Base-by-base conservation (phyloP, 306 rosid genomes). In the Sindora glabra region DNA sequence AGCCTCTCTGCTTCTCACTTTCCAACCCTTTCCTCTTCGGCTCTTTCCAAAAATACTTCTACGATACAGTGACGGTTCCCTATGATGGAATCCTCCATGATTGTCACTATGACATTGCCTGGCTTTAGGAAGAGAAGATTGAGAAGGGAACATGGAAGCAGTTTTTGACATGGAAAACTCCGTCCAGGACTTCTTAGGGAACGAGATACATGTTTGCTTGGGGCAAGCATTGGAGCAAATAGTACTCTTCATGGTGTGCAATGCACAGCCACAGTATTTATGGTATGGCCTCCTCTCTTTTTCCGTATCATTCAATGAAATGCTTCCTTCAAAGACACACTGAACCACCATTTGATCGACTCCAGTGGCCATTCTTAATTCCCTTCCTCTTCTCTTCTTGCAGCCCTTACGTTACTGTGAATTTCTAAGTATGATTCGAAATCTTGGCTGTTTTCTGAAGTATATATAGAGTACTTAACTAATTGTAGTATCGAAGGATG, bases 261-360 rank as follows among this genome's bases (percentile, higher is more conserved):
- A 63, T 17, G 83, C 84, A 48, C 97, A 90, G 10, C 83, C 74
- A 59, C 97, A 90, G 37, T 90, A 84, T 25, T 85, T 85, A 49
- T 90, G 94, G 76, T 82, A 86, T 19, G 97, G 97, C 63, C 95
- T 81, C 46, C 94, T 7, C 41, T 80, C 83, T 29, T 76, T 65
- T 41, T 72, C 83, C 14, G 18, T 79, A 56, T 84, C 89, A 29
- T 64, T 59, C 69, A 74, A 23, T 39, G 87, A 76, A 25, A 83
- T 48, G 44, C 87, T 73, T 74, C 79, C 92, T 75, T 77, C 76
- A 70, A 71, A 82, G 14, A 84, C 84, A 56, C 76, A 55, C 62
- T 50, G 45, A 57, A 74, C 42, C 66, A 78, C 48, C 74, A 67
- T 66, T 26, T 77, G 71, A 16, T 57, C 60, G 47, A 81, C 80